Percentiles rank a stretch among this genome's conserved stretches.
Evolutionary conservation across 116 monocot species (phyloP).

Genomic region (Phalaenopsis hybrid): DNA sequence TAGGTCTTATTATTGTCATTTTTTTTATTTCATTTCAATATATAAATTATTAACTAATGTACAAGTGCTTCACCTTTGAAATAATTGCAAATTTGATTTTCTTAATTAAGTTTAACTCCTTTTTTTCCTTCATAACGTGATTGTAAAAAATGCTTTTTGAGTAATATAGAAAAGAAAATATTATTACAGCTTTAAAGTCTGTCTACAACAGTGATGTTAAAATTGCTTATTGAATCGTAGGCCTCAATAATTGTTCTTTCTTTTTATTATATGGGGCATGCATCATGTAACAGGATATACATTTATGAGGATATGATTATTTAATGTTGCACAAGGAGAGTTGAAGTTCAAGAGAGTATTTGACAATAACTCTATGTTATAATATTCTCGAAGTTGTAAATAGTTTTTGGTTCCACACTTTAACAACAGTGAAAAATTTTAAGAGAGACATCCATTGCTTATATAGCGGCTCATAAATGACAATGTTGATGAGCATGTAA

Average conservation of each 20-base stretch:
- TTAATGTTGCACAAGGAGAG: background rate
- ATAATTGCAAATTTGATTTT: background rate
- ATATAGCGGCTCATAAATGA: slow-evolving; percentile 26
- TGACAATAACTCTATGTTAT: background rate
- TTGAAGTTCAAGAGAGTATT: slow-evolving; percentile 1
- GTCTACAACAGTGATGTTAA: background rate
- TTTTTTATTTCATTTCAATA: background rate
- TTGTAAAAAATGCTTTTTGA: background rate
- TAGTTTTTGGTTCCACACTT: slow-evolving; percentile 18
- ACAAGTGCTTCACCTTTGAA: background rate
- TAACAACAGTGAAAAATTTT: slow-evolving; percentile 11
- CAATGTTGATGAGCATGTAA: slow-evolving; percentile 28
- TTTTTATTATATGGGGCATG: background rate
- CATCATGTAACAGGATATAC: background rate
- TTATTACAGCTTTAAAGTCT: background rate
- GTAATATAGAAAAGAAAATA: background rate
- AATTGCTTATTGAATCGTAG: background rate
- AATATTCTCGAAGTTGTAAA: background rate
- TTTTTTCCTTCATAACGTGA: background rate
- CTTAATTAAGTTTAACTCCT: background rate
- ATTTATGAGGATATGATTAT: background rate
- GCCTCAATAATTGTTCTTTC: background rate
- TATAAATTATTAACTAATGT: background rate
- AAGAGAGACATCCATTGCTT: slow-evolving; percentile 17
- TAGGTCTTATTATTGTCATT: background rate